Conservation (phyloP, 371 early-diverging fungal species). For the Mucor mucedo region DNA sequence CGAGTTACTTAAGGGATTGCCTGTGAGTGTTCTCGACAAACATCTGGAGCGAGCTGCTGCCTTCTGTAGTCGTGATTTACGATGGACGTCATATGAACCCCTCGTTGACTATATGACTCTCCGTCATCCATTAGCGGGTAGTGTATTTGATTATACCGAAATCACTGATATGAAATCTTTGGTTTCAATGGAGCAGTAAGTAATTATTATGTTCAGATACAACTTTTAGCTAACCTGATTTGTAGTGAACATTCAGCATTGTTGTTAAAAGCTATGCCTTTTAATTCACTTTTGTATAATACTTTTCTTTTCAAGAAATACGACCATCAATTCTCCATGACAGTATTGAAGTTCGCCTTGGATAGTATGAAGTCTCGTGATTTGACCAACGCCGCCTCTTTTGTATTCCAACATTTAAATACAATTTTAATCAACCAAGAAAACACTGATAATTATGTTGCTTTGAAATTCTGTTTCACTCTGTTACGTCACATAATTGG, state of each 20-base stretch:
- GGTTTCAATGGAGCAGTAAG: slow-evolving; percentile 30
- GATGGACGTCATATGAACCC: slow-evolving; percentile 36
- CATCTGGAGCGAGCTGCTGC: slow-evolving; percentile 23
- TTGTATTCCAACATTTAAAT: slow-evolving; percentile 43
- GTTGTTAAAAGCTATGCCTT: slow-evolving; percentile 44
- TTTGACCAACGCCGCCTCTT: slow-evolving; percentile 26
- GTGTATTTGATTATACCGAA: slow-evolving; percentile 41
- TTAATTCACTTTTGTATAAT: slow-evolving; percentile 42
- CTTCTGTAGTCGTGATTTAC: slow-evolving; percentile 24
- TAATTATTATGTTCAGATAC: neutral
- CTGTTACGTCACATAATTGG: slow-evolving; percentile 36
- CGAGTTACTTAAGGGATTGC: slow-evolving; percentile 22
- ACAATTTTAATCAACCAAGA: slow-evolving; percentile 8
- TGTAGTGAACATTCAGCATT: slow-evolving; percentile 21
- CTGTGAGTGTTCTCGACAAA: slow-evolving; percentile 28
- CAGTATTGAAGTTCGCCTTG: slow-evolving; percentile 31
- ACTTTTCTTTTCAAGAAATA: slow-evolving; percentile 14
- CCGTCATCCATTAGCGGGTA: slow-evolving; percentile 54
- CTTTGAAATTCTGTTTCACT: slow-evolving; percentile 26
- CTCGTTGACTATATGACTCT: slow-evolving; percentile 45
- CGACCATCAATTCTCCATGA: slow-evolving; percentile 23
- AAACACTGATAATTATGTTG: slow-evolving; percentile 9
- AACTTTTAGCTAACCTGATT: neutral
- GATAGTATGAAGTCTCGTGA: slow-evolving; percentile 30
- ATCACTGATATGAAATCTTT: slow-evolving; percentile 22